phyloP scores from a whole-genome alignment of 306 rosid species.

The Glycine soja region DNA sequence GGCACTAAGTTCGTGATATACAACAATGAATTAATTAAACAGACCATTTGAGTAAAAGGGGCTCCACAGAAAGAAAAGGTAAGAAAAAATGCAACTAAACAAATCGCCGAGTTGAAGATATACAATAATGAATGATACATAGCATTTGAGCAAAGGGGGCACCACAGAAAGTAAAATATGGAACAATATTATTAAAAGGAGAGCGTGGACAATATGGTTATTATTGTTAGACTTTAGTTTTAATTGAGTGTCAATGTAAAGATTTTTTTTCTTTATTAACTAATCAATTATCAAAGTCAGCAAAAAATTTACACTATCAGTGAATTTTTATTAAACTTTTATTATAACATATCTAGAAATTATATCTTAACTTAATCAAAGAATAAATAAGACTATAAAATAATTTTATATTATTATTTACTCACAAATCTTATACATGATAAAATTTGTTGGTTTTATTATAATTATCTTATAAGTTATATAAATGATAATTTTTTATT shows the following conservation, averaged over 20 bases:
- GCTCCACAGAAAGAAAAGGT: neutral
- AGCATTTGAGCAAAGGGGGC: neutral
- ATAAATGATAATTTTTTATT: too few species aligned
- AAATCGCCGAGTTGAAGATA: neutral
- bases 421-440: too few species aligned
- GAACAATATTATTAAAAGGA: neutral
- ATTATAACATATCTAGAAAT: neutral
- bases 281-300: too few species aligned
- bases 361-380: neutral
- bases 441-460: too few species aligned
- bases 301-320: neutral
- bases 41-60: neutral
- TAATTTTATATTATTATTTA: too few species aligned
- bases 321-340: neutral
- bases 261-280: neutral
- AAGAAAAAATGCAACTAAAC: neutral
- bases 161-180: constrained; percentile 5
- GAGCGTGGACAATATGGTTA: neutral
- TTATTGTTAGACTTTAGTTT: neutral
- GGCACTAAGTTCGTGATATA: neutral
- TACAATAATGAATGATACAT: neutral
- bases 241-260: neutral
- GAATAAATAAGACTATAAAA: too few species aligned
- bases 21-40: neutral
- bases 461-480: too few species aligned